Base-by-base conservation (phyloP, 352 stramenopile species). In the Globisporangium parvum region DNA sequence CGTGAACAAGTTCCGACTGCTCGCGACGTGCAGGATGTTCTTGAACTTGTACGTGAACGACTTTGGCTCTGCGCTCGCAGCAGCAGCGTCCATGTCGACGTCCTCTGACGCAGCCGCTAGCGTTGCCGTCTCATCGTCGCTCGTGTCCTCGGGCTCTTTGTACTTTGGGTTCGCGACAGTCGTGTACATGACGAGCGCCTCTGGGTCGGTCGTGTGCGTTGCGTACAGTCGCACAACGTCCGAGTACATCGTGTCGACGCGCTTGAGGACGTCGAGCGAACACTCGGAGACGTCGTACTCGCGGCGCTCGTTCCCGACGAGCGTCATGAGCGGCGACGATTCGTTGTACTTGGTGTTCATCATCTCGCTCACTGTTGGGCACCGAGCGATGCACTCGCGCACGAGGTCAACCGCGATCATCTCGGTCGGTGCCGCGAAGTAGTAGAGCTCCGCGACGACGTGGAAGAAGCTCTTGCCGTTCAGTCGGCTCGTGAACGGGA, bases 381-480 rank as follows among this genome's bases (percentile, higher is more conserved):
- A 87, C 18, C 62, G 58, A 21, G 65, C 51, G 11, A 80, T 55
- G 23, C 73, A 68, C 28, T 81, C 47, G 0, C 53, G 49, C 40
- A 92, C 58, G 10, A 92, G 53, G 70, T 64, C 0, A 54, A 60
- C 18, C 71, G 57, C 14, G 68, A 55, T 10, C 55, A 35, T 44
- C 51, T 65, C 18, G 48, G 60, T 15, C 58, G 33, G 31, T 71
- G 66, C 0, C 40, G 2, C 11, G 23, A 18, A 50, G 41, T 11
- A 40, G 52, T 50, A 51, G 12, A 26, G 59, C 1, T 47, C 6
- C 4, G 64, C 79, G 1, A 90, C 56, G 8, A 77, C 66, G 41
- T 92, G 81, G 47, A 92, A 88, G 46, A 88, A 77, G 33, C 88
- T 90, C 37, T 80, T 63, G n/a, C 65, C 57, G 15, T 47, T 52